phyloP scores from a whole-genome alignment of 495 filamentous ascomycete species.

The Penicillium cataractarum region DNA sequence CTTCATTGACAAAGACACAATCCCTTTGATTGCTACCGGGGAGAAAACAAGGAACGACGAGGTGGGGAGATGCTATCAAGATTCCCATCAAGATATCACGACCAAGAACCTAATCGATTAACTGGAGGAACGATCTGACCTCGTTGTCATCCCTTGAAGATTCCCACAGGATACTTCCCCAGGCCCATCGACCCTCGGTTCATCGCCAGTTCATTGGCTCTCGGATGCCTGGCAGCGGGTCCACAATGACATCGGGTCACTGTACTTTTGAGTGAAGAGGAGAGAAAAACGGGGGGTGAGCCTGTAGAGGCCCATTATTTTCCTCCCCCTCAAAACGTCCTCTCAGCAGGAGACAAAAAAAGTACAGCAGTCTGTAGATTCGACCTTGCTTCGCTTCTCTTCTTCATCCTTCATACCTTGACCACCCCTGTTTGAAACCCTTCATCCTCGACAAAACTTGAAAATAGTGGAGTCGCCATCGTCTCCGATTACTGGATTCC shows the following conservation, averaged over 20 bases:
- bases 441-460: not conserved
- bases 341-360: not conserved
- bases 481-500: conserved; percentile 19
- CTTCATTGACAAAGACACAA: not conserved
- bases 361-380: not conserved
- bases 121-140: conserved; percentile 7
- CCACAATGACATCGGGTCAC: conserved; percentile 25
- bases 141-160: conserved; percentile 3
- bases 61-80: not conserved
- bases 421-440: not conserved
- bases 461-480: conserved; percentile 21
- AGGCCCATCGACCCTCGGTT: not conserved
- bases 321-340: conserved; percentile 6
- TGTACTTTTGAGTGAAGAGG: conserved; percentile 21
- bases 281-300: conserved; percentile 7
- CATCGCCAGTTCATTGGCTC: conserved; percentile 18
- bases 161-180: not conserved
- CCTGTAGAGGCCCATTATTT: conserved; percentile 6
- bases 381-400: not conserved
- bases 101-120: conserved; percentile 4
- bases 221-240: conserved; percentile 2
- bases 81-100: not conserved
- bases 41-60: not conserved
- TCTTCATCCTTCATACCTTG: not conserved
- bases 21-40: not conserved